Evolutionary conservation across 192 early-diverging fungal genomes (phyloP).

Genomic region (Podila epicladia): DNA sequence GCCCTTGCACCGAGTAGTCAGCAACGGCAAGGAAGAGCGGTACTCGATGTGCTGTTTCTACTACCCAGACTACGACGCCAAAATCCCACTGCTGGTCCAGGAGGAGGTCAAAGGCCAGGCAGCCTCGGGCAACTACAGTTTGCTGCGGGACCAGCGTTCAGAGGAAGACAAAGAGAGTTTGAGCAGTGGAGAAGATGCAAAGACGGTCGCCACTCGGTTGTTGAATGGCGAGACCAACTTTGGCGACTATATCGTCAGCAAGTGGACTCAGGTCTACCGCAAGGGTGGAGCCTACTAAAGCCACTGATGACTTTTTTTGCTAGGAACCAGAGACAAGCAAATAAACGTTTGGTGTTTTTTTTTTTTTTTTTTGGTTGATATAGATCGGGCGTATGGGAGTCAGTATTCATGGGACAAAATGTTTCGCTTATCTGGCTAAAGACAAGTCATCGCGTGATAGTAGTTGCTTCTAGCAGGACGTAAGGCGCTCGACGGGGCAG

Average conservation of each 20-base stretch:
- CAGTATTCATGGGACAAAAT: too few species aligned
- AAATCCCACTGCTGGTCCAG: conserved; percentile 51
- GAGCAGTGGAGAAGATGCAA: conserved; percentile 9
- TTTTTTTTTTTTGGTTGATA: too few species aligned
- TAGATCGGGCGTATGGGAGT: too few species aligned
- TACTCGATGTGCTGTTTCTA: conserved; percentile 70
- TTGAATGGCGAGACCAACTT: conserved; percentile 48
- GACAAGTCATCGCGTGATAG: too few species aligned
- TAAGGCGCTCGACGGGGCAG: too few species aligned
- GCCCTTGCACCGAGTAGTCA: conserved; percentile 68
- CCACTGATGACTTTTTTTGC: too few species aligned
- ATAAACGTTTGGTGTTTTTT: too few species aligned
- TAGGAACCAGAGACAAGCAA: too few species aligned
- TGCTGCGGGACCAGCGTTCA: conserved; percentile 35
- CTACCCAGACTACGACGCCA: conserved; percentile 66
- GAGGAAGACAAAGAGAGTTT: conserved; percentile 13
- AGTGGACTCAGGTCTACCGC: conserved; percentile 50
- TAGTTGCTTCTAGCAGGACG: too few species aligned
- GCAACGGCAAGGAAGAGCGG: conserved; percentile 52
- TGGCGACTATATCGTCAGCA: conserved; percentile 51
- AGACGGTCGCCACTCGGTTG: conserved; percentile 25
- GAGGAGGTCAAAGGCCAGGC: conserved; percentile 34
- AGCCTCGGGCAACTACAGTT: conserved; percentile 34
- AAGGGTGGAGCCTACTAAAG: conserved; percentile 33
- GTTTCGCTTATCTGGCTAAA: too few species aligned